Evolutionary conservation across 352 stramenopile genomes (phyloP).

Genomic region (Globisporangium nagaii): DNA sequence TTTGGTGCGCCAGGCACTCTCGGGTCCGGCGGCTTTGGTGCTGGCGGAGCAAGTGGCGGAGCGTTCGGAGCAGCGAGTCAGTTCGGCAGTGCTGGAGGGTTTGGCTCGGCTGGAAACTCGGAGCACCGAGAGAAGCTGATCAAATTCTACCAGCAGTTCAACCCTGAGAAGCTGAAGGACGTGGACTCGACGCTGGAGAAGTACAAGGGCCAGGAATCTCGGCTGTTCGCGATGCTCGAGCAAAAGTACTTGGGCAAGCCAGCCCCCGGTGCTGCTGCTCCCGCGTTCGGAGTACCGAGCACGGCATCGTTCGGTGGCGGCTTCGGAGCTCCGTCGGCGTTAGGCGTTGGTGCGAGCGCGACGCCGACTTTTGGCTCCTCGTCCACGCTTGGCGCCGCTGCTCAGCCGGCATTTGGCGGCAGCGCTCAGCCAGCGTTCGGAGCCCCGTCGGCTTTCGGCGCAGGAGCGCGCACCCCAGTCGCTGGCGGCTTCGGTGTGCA

Average conservation of each 20-base stretch:
- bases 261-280: constrained; percentile 9
- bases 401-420: constrained; percentile 10
- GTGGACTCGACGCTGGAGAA: constrained; percentile 67
- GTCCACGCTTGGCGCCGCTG: constrained; percentile 32
- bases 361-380: constrained; percentile 44
- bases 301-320: constrained; percentile 26
- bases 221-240: constrained; percentile 68
- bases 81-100: constrained; percentile 28
- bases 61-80: constrained; percentile 20
- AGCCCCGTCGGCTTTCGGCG: constrained; percentile 13
- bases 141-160: constrained; percentile 73
- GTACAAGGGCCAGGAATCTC: constrained; percentile 66
- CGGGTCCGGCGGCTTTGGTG: constrained; percentile 8
- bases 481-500: constrained; percentile 4
- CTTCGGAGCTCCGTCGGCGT: constrained; percentile 45
- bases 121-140: constrained; percentile 54
- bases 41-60: not conserved
- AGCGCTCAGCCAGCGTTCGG: constrained; percentile 27
- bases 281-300: constrained; percentile 36
- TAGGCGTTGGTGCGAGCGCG: constrained; percentile 28
- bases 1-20: constrained; percentile 12
- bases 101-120: constrained; percentile 22
- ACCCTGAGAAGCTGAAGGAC: constrained; percentile 60
- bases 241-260: constrained; percentile 57
- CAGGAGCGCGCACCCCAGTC: not conserved